These are phyloP conservation scores for Talaromyces sp. DNA, from an alignment of 2,329 filamentous ascomycete genomes.

Conservation along the genomic window DNA sequence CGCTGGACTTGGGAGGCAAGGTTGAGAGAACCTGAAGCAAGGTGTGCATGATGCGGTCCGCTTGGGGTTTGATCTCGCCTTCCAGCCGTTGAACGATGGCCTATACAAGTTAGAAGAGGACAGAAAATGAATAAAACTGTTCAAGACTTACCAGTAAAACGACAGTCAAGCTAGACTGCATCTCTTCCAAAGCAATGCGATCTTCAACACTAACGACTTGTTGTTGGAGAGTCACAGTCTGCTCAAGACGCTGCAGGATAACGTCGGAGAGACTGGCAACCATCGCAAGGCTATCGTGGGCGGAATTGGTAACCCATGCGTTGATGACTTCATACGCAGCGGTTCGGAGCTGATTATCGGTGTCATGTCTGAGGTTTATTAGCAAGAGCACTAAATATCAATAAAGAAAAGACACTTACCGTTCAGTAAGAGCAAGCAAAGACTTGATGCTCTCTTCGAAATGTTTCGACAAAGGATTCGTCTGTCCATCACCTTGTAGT, in stretches of 20 bases:
- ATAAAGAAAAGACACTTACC: constrained; percentile 36
- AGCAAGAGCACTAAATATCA: constrained; percentile 3
- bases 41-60: constrained; percentile 89
- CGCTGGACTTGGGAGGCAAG: constrained; percentile 78
- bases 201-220: constrained; percentile 98
- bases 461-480: constrained; percentile 81
- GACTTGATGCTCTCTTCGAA: constrained; percentile 89
- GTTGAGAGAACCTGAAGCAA: constrained; percentile 74
- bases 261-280: constrained; percentile 81
- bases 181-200: constrained; percentile 90
- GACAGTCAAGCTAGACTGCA: constrained; percentile 91
- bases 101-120: constrained; percentile 22
- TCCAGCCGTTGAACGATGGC: constrained; percentile 88
- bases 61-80: constrained; percentile 81
- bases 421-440: constrained; percentile 78
- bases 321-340: constrained; percentile 97
- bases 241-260: constrained; percentile 83
- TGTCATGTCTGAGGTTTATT: constrained; percentile 51
- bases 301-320: constrained; percentile 86
- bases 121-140: not conserved
- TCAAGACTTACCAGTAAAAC: constrained; percentile 61
- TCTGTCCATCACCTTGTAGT: constrained; percentile 70
- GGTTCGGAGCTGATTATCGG: constrained; percentile 83
- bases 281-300: constrained; percentile 73
- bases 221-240: constrained; percentile 79